These are phyloP conservation scores for Candida tetrigidarum DNA, from an alignment of 1,139 yeast genomes.

Conservation along the genomic window DNA sequence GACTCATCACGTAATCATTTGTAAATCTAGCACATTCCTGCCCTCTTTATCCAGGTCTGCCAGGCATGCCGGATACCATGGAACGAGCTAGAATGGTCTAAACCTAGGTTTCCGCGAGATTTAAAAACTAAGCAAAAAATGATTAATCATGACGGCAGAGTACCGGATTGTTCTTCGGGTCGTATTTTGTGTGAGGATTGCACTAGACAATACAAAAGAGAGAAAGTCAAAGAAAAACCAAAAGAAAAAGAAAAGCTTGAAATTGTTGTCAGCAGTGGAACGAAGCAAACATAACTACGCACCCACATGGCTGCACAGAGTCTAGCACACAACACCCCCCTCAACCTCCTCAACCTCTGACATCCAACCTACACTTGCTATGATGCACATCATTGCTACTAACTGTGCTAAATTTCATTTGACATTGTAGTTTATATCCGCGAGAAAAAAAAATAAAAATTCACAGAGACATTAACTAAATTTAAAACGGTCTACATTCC, in stretches of 20 bases:
- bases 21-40: neutral
- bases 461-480: neutral
- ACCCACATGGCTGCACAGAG: neutral
- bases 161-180: neutral
- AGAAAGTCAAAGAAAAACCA: neutral
- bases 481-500: conserved; percentile 1
- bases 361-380: neutral
- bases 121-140: too few species aligned
- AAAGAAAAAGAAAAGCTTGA: neutral
- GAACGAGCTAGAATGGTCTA: neutral
- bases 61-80: neutral
- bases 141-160: too few species aligned
- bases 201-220: too few species aligned
- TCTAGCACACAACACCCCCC: neutral
- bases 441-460: neutral
- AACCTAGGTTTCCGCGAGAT: neutral
- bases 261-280: neutral
- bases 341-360: too few species aligned
- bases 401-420: conserved; percentile 1
- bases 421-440: neutral
- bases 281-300: conserved; percentile 1
- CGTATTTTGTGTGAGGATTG: neutral
- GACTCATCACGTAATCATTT: conserved; percentile 5
- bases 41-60: neutral
- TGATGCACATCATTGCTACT: too few species aligned